Evolutionary conservation across 441 rosid species (phyloP).

Genomic region (Populus hybrid): DNA sequence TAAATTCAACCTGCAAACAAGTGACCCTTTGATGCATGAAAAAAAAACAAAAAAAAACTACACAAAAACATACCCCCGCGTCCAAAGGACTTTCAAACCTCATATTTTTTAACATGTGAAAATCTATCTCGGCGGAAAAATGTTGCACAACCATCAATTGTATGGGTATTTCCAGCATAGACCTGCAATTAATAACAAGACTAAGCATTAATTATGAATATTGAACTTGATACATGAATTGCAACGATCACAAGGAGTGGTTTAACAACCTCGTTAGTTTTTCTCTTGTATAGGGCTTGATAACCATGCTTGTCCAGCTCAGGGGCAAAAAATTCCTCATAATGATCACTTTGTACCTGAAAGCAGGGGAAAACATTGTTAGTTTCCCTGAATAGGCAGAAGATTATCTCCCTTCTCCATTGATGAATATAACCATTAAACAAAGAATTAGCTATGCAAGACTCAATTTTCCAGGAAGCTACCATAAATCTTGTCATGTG

Average conservation of each 20-base stretch:
- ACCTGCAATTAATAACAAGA: slow-evolving; percentile 50
- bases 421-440: background rate
- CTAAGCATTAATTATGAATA: background rate
- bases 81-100: slow-evolving; percentile 49
- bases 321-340: slow-evolving; percentile 81
- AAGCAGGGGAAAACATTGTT: slow-evolving; percentile 4
- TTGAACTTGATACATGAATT: background rate
- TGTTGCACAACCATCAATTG: slow-evolving; percentile 95
- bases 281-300: slow-evolving; percentile 90
- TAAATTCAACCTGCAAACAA: slow-evolving; percentile 85
- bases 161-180: slow-evolving; percentile 59
- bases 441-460: background rate
- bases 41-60: background rate
- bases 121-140: slow-evolving; percentile 99
- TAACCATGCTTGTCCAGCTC: slow-evolving; percentile 99
- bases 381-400: background rate
- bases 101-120: slow-evolving; percentile 97
- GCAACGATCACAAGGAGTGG: slow-evolving; percentile 1
- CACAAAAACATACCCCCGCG: background rate
- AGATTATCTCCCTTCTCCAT: background rate
- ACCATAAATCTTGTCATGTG: background rate
- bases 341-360: slow-evolving; percentile 98
- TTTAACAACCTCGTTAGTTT: slow-evolving; percentile 80
- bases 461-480: background rate
- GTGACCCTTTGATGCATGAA: slow-evolving; percentile 22